Evolutionary conservation across 768 basidiomycete genomes (phyloP).

Genomic region (Phaeotremella skinneri): DNA sequence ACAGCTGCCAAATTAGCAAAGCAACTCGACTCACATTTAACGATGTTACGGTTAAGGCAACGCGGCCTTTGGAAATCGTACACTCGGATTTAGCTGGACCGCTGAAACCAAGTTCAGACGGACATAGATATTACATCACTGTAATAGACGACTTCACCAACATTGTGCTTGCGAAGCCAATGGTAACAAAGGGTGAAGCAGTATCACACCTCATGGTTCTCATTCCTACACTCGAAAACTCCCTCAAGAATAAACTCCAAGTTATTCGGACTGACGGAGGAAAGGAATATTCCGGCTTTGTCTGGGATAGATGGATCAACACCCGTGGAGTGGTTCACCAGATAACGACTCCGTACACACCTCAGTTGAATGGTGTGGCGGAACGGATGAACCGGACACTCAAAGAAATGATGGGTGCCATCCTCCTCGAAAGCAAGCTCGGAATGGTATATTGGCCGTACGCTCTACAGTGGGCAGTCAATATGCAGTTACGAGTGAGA

Average conservation of each 20-base stretch:
- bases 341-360: slow-evolving; percentile 18
- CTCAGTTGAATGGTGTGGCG: slow-evolving; percentile 21
- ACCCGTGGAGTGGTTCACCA: slow-evolving; percentile 12
- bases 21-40: slow-evolving; percentile 13
- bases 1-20: slow-evolving; percentile 15
- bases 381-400: slow-evolving; percentile 27
- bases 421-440: slow-evolving; percentile 12
- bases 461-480: slow-evolving; percentile 8
- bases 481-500: slow-evolving; percentile 3
- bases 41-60: slow-evolving; percentile 9
- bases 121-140: slow-evolving; percentile 12
- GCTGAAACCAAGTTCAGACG: neutral
- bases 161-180: neutral
- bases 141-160: slow-evolving; percentile 21
- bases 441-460: slow-evolving; percentile 16
- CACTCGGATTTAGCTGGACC: slow-evolving; percentile 20
- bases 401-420: slow-evolving; percentile 21
- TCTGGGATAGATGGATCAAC: neutral
- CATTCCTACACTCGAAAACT: neutral
- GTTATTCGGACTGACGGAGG: slow-evolving; percentile 20
- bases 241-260: slow-evolving; percentile 10
- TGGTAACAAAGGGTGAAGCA: slow-evolving; percentile 8
- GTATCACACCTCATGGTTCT: neutral
- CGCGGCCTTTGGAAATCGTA: slow-evolving; percentile 11
- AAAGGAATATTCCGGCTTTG: slow-evolving; percentile 6